Base-by-base conservation (phyloP, 345 rosid genomes). In the Murraya koenigii region DNA sequence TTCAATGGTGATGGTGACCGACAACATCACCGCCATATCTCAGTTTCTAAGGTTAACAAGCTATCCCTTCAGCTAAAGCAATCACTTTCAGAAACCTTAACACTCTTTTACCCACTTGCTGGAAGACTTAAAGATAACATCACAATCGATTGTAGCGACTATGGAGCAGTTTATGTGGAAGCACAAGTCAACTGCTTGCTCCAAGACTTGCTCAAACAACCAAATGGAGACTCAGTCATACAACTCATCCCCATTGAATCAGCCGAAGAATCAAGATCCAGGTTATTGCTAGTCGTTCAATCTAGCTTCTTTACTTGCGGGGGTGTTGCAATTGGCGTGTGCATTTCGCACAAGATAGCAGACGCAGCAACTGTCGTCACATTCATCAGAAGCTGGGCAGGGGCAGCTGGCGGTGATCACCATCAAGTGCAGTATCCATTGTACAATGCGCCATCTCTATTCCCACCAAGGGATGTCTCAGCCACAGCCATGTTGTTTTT, bases 381-480 rank as follows among this genome's bases (percentile, higher is more conserved):
- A 2, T 82, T 84, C 73, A n/a, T 82, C 74, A 80, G 41, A 14
- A 39, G 75, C 74, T 82, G 84, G 89, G 73, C 85, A 0, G 74
- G 75, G 1, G 30, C 69, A 17, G 68, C 81, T n/a, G 49, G 4
- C 1, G 49, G 49, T 13, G 49, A 44, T 3, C 17, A 44, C 13
- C 17, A 22, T 19, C 28, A 6, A 11, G 39, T 72, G 56, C 5
- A 44, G 5, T 1, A 28, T 7, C 44, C 59, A 6, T 41, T 20
- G 30, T 28, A 61, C n/a, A 10, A 28, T 9, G 10, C 61, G 8
- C n/a, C 70, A 26, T 33, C 47, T n/a, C 14, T 32, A 13, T 47
- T 75, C 61, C 70, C 77, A 6, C 70, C 70, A 0, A 74, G 36
- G 41, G 22, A 22, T 11, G 32, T 30, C 41, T 10, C 61, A 26